Base-by-base conservation (phyloP, 2,329 filamentous ascomycete genomes). In the Neoarthrinium moseri region DNA sequence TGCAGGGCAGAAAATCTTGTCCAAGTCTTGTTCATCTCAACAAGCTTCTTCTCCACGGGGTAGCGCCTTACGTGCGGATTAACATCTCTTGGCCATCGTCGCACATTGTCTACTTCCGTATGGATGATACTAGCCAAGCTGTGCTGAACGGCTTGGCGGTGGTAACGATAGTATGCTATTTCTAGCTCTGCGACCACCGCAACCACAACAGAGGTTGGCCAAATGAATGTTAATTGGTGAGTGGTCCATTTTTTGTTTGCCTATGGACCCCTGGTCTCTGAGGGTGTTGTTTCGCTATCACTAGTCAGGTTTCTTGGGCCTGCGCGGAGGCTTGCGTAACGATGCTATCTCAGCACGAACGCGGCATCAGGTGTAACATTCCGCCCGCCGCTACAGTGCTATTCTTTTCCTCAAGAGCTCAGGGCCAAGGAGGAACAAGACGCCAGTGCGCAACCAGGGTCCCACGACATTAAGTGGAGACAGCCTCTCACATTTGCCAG, bases 41-140 rank as follows among this genome's bases (percentile, higher is more conserved):
- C 30, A 29, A 40, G 37, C 37, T 40, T 20, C 22, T 18, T 29
- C 37, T 40, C 37, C 37, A 40, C 22, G 37, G 37, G 37, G 37
- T 27, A 40, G n/a, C 15, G 24, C 21, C 37, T 40, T 40, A 20
- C 23, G 10, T 15, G 12, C 11, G 17, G 10, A 10, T 3, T 4
- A 24, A 17, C 5, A 10, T 29, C 23, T 26, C 17, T 27, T 23
- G 23, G 8, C 15, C 18, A 38, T 42, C 12, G 6, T 6, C 21
- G 20, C 27, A 12, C 18, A 32, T 20, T 21, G 27, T 10, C 27
- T 13, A n/a, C 18, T 13, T 13, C 21, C 17, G 39, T 42, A 12
- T 21, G 23, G 27, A 24, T 42, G 39, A 42, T 30, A 42, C 39
- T 32, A 17, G 39, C 39, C 39, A 42, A 42, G 39, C 7, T 42